Percentiles rank a stretch among this genome's conserved stretches.
phyloP scores from a whole-genome alignment of 2,329 filamentous ascomycete species.

The Drechslera avenae region DNA sequence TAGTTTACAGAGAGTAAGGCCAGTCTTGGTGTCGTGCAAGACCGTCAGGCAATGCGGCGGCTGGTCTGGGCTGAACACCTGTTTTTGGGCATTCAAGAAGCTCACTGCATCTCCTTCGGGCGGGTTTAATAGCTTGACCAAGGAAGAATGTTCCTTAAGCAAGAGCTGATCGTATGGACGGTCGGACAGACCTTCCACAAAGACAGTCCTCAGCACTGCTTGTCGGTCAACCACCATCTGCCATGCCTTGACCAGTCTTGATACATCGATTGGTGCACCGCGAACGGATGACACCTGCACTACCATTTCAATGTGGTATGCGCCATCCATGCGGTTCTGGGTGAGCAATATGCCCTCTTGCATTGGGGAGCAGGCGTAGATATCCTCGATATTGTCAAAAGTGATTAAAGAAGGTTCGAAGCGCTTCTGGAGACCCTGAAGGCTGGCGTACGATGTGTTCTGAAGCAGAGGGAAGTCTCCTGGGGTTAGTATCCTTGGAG shows the following conservation, averaged over 20 bases:
- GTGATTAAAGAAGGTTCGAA: slow-evolving; percentile 8
- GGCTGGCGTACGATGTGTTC: slow-evolving; percentile 12
- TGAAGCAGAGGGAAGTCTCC: slow-evolving; percentile 23
- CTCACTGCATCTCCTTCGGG: neutral
- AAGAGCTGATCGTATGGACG: slow-evolving; percentile 20
- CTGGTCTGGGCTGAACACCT: neutral
- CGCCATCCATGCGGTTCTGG: neutral
- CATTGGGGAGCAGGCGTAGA: slow-evolving; percentile 18
- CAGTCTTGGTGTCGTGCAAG: slow-evolving; percentile 5
- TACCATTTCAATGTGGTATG: slow-evolving; percentile 4
- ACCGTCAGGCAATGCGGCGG: slow-evolving; percentile 18
- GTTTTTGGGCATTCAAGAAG: neutral
- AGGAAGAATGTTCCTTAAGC: slow-evolving; percentile 12
- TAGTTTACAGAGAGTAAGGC: slow-evolving; percentile 9
- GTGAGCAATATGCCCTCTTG: slow-evolving; percentile 16
- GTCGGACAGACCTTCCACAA: slow-evolving; percentile 20
- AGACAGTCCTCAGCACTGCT: slow-evolving; percentile 20
- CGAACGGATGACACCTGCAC: neutral
- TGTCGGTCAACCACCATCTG: slow-evolving; percentile 19
- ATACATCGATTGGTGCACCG: neutral
- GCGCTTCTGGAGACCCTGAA: slow-evolving; percentile 10
- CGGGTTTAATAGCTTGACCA: neutral
- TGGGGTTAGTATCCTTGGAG: slow-evolving; percentile 14
- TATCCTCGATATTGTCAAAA: slow-evolving; percentile 18
- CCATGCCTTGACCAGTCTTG: slow-evolving; percentile 19